phyloP scores from a whole-genome alignment of 257 asterid species.

The Salvia miltiorrhiza region DNA sequence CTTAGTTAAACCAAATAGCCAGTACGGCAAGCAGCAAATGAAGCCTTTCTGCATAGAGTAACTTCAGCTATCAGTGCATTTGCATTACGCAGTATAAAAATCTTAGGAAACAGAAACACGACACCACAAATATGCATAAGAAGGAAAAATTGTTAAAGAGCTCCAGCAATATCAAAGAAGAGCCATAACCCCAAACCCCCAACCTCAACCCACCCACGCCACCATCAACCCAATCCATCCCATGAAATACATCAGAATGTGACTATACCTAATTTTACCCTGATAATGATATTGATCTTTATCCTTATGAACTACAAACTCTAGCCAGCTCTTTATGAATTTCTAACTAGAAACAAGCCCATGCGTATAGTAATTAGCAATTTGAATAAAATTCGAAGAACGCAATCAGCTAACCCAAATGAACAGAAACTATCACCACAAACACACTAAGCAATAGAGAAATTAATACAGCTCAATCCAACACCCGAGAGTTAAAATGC shows the following conservation, averaged over 20 bases:
- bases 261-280: not conserved
- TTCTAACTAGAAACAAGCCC: not conserved
- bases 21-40: not conserved
- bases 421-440: not conserved
- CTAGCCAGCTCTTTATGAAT: not conserved
- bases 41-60: not conserved
- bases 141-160: not conserved
- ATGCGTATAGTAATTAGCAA: not conserved
- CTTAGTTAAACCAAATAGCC: not conserved
- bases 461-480: slow-evolving; percentile 16
- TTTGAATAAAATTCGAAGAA: not conserved
- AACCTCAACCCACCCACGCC: not conserved
- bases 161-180: not conserved
- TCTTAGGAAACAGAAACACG: not conserved
- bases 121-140: not conserved
- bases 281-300: not conserved
- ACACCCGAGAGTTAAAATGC: slow-evolving; percentile 7
- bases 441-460: not conserved
- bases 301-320: not conserved
- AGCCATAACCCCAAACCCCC: not conserved
- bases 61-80: slow-evolving; percentile 4
- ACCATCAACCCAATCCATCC: not conserved
- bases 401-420: slow-evolving; percentile 16
- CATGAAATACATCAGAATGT: slow-evolving; percentile 7
- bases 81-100: not conserved